Conservation (phyloP, 257 asterid species). For the Nicotiana obtusifolia region DNA sequence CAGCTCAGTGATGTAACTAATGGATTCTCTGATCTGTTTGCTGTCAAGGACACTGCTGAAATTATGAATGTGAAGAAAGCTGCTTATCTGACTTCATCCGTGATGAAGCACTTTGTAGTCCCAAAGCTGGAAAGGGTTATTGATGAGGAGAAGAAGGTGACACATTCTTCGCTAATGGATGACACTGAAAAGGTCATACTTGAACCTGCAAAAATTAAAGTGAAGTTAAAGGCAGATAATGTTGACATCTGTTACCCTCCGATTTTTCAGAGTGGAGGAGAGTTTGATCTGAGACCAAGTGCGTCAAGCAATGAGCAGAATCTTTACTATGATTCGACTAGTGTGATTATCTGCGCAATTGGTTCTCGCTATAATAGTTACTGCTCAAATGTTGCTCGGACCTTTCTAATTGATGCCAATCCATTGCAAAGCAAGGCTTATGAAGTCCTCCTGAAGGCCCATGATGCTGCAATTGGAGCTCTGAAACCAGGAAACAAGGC, state of each 20-base stretch:
- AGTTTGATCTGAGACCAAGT: constrained; percentile 29
- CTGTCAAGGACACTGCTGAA: constrained; percentile 24
- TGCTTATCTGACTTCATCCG: constrained; percentile 26
- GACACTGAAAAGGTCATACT: constrained; percentile 30
- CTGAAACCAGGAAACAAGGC: constrained; percentile 25
- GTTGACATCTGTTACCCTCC: constrained; percentile 31
- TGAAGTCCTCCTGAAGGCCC: constrained; percentile 28
- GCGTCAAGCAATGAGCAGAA: constrained; percentile 25
- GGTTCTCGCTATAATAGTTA: constrained; percentile 28
- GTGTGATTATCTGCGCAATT: constrained; percentile 30
- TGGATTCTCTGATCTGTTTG: constrained; percentile 28
- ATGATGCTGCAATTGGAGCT: constrained; percentile 22
- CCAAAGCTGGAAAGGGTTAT: constrained; percentile 30
- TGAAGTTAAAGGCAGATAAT: constrained; percentile 31
- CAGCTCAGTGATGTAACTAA: constrained; percentile 20
- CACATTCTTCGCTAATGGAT: constrained; percentile 31
- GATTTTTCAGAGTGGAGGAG: constrained; percentile 33
- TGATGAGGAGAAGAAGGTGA: constrained; percentile 27
- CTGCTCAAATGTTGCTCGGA: constrained; percentile 29
- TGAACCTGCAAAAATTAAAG: constrained; percentile 30
- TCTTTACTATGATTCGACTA: constrained; percentile 28
- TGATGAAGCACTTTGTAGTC: constrained; percentile 28
- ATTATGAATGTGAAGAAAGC: constrained; percentile 30
- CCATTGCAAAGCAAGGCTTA: constrained; percentile 25
- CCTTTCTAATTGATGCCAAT: constrained; percentile 25